Conservation (phyloP, 768 basidiomycete species). For the Mycena polygramma region DNA sequence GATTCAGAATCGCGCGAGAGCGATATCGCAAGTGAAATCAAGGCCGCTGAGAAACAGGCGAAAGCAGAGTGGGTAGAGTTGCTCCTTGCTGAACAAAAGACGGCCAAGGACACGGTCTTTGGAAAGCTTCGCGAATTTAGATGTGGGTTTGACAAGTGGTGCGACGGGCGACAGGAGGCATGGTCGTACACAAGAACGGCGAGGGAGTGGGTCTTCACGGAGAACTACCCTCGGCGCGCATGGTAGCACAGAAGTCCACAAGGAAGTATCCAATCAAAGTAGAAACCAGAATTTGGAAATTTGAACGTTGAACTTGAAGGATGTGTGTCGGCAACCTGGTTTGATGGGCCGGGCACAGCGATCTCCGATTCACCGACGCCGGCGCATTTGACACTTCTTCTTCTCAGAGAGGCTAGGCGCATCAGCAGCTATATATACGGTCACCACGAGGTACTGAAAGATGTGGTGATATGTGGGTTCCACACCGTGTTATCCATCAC, state of each 20-base stretch:
- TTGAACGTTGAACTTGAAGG: no score
- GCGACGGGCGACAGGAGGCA: background rate
- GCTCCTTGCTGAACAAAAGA: background rate
- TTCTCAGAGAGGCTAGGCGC: conserved; percentile 2
- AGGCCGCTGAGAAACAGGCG: background rate
- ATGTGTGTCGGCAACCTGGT: no score
- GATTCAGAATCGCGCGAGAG: no score
- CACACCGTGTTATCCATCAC: conserved; percentile 18
- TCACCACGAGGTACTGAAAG: conserved; percentile 19
- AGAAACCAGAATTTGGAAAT: no score
- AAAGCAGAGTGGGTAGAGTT: background rate
- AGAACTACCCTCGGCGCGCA: no score
- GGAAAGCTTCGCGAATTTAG: background rate
- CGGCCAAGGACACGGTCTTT: background rate
- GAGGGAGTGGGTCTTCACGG: background rate
- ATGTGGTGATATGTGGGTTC: conserved; percentile 28
- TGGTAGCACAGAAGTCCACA: no score
- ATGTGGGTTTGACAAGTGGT: background rate
- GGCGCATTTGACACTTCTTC: background rate
- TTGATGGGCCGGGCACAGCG: background rate
- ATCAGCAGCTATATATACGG: background rate
- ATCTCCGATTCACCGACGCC: background rate
- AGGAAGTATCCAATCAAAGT: no score
- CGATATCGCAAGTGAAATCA: no score
- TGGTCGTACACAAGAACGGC: background rate